Base-by-base conservation (phyloP, 1,139 yeast species). In the Spencermartinsiella ligniputridi region DNA sequence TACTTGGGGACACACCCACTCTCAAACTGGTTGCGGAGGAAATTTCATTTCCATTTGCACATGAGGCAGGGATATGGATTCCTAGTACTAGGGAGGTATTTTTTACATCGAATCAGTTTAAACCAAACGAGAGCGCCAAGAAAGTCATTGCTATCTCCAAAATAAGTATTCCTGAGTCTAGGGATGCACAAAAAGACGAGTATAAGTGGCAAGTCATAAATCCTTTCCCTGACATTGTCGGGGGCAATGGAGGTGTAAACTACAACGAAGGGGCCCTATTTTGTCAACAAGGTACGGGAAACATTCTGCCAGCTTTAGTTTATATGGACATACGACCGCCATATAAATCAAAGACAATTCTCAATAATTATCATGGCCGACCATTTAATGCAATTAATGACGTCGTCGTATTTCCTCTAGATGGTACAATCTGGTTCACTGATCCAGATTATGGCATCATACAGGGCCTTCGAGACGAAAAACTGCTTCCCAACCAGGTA, bases 401-500 rank as follows among this genome's bases (percentile, higher is more conserved):
- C 37, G 62, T 59, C 24, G 60, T 52, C 9, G 51, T 57, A 2
- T 42, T 45, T 11, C 58, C 53, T 11, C 27, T 47, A 20, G 62
- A 57, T 37, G 54, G 55, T 11, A 45, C 54, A 6, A 52, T 59
- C 25, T 59, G 63, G 63, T 59, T 59, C 48, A 59, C 63, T 0
- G 63, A 59, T 39, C 63, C 63, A 4, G 47, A 51, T 38, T 59
- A 59, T 39, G 62, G 52, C 6, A 32, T 47, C 20, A 37, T 43
- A 13, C 62, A 58, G 39, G 51, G 52, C 9, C 47, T 58, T 24
- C 50, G 55, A 17, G 45, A 46, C 6, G 20, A 35, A 11, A 43
- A 46, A 21, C 38, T 38, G 4, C 51, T 59, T 36, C 63, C 63
- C 2, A 53, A 53, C 42, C 61, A 57, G 38, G 62, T 59, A 4